These are phyloP conservation scores for Leishmania tarentolae DNA, from an alignment of 208 protist species.

Conservation along the genomic window DNA sequence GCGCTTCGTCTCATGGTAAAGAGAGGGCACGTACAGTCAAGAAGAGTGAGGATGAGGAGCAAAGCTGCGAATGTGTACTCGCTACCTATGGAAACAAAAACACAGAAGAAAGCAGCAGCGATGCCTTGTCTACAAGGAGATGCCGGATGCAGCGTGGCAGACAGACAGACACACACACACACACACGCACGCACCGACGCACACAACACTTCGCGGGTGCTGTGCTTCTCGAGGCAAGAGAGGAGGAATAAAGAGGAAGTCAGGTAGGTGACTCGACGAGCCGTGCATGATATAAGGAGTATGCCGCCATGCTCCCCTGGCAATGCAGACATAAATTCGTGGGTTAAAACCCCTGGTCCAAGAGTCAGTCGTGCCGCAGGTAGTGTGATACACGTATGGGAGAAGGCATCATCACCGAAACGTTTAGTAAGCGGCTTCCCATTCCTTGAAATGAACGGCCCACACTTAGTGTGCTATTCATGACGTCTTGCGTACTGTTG, in stretches of 20 bases:
- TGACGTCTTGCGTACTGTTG: neutral
- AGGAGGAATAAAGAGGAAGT: neutral
- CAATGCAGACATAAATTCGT: neutral
- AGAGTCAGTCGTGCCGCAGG: neutral
- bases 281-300: neutral
- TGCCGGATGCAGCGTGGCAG: neutral
- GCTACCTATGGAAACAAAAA: neutral
- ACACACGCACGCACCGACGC: neutral
- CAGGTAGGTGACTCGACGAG: neutral
- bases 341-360: neutral
- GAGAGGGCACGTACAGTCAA: neutral
- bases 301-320: neutral
- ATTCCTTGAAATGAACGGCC: neutral
- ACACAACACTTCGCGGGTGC: neutral
- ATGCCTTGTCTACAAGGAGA: neutral
- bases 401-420: neutral
- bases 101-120: neutral
- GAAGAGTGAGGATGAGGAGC: neutral
- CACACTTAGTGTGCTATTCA: neutral
- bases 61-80: neutral
- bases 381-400: neutral
- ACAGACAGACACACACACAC: neutral
- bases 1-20: slow-evolving; percentile 16
- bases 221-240: neutral
- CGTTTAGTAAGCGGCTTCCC: neutral